Evolutionary conservation across 2,329 filamentous ascomycete species (phyloP), one percentile per base, ranked within the genome.

Genomic region (Talaromyces sp.): DNA sequence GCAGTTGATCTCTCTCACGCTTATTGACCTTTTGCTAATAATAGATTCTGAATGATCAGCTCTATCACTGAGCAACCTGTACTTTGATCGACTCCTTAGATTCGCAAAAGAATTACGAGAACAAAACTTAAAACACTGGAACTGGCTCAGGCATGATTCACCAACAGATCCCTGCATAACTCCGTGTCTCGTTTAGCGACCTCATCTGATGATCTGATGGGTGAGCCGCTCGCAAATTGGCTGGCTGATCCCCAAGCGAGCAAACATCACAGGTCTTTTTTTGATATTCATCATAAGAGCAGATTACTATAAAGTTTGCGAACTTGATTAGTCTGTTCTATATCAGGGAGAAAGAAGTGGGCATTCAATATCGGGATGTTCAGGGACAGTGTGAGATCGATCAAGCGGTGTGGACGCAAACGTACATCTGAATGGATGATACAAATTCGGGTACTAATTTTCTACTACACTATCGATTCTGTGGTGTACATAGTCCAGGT

Each of bases 381-480:
- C 43, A 19, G 59, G 45, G n/a, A 53, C 45, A 61, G 53, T 51
- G 45, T 54, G 8, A 34, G 29, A 22, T 36, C 53, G 38, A 56
- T 22, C n/a, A 54, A 54, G 60, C 60, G 60, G 60, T 62, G 60
- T 54, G 29, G 47, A 40, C 5, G 58, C 58, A 60, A 29, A 45
- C 34, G 29, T 38, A 60, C 25, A 60, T 43, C 5, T 34, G 38
- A 19, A 19, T 17, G 17, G 5, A 36, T 36, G 53, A 56, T 36
- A 25, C 53, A 56, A 15, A n/a, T 38, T 15, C 25, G 53, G 25
- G 11, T 38, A 36, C n/a, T 49, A 5, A 17, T 15, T 45, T 22
- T 15, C 22, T 6, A 49, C 3, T 27, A 17, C 5, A 27, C 27
- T 27, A 22, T 7, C 13, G 10, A 27, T 8, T 27, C 5, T 17